A percentile compares a stretch with the other conserved stretches of the same genome.
phyloP scores from a whole-genome alignment of 2,329 filamentous ascomycete genomes.

The Falciphora oryzae region DNA sequence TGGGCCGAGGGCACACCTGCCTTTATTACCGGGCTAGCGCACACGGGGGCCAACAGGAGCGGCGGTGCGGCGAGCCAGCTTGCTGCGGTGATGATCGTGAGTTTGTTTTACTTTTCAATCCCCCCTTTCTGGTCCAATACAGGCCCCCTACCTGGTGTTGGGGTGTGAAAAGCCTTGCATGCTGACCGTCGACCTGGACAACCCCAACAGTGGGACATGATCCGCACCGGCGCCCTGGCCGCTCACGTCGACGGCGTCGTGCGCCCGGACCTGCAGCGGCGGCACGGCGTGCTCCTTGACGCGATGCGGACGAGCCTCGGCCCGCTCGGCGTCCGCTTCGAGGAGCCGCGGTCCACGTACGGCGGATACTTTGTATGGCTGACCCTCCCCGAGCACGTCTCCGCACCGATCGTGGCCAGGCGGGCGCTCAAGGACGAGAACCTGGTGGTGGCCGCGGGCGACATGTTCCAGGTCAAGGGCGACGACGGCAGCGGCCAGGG shows the following conservation, averaged over 20 bases:
- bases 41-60: slow-evolving; percentile 47
- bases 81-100: slow-evolving; percentile 7
- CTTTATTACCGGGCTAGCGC: slow-evolving; percentile 44
- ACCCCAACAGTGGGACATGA: slow-evolving; percentile 32
- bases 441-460: slow-evolving; percentile 61
- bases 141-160: too few species aligned
- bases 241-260: slow-evolving; percentile 36
- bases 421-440: slow-evolving; percentile 56
- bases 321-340: slow-evolving; percentile 53
- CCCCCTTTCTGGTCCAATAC: too few species aligned
- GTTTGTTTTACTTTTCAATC: not conserved
- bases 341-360: slow-evolving; percentile 38
- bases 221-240: slow-evolving; percentile 39
- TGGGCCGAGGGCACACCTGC: slow-evolving; percentile 71
- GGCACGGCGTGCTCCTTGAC: slow-evolving; percentile 47
- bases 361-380: slow-evolving; percentile 89
- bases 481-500: slow-evolving; percentile 49
- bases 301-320: slow-evolving; percentile 56
- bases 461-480: slow-evolving; percentile 61
- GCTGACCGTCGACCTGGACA: too few species aligned
- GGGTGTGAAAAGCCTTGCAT: too few species aligned
- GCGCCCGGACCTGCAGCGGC: slow-evolving; percentile 39
- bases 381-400: slow-evolving; percentile 43
- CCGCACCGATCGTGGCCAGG: slow-evolving; percentile 51
- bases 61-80: slow-evolving; percentile 52